A percentile compares a stretch with the other conserved stretches of the same genome.
phyloP scores from a whole-genome alignment of 179 eudicot genomes.

The Amaranthus tricolor region DNA sequence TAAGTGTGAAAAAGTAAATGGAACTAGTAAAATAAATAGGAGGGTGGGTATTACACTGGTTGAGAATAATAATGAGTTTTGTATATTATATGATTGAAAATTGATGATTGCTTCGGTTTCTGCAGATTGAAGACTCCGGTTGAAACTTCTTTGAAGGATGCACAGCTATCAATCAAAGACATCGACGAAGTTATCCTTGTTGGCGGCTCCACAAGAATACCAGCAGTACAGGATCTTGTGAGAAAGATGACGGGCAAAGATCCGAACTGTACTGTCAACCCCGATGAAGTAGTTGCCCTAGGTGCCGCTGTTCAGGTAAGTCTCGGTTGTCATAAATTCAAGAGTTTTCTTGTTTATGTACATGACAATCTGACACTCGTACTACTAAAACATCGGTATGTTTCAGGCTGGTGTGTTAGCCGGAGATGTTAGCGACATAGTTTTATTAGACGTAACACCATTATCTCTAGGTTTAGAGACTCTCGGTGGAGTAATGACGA shows the following conservation, averaged over 20 bases:
- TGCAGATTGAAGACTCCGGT: slow-evolving; percentile 52
- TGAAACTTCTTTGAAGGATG: slow-evolving; percentile 50
- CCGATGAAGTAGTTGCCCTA: slow-evolving; percentile 58
- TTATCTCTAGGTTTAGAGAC: slow-evolving; percentile 55
- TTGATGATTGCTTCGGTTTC: slow-evolving; percentile 3
- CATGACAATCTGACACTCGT: not conserved
- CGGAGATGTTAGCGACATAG: slow-evolving; percentile 50
- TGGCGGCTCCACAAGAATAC: slow-evolving; percentile 65
- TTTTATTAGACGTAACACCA: slow-evolving; percentile 51
- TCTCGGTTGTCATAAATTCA: not conserved
- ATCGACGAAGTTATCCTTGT: slow-evolving; percentile 63
- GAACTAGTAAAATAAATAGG: no score
- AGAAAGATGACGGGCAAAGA: slow-evolving; percentile 50
- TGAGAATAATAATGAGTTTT: not conserved
- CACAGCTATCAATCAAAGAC: slow-evolving; percentile 47
- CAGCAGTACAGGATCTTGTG: slow-evolving; percentile 52
- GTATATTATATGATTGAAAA: not conserved
- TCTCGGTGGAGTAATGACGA: slow-evolving; percentile 62
- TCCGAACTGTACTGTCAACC: slow-evolving; percentile 50
- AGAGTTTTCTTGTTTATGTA: not conserved
- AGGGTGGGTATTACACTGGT: no score
- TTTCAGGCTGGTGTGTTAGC: slow-evolving; percentile 53
- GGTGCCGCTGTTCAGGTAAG: slow-evolving; percentile 52
- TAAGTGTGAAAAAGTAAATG: no score
- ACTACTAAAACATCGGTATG: not conserved